Evolutionary conservation across 2,329 filamentous ascomycete genomes (phyloP), one percentile per base, ranked within the genome.

Genomic region (Dactylonectria macrodidyma): DNA sequence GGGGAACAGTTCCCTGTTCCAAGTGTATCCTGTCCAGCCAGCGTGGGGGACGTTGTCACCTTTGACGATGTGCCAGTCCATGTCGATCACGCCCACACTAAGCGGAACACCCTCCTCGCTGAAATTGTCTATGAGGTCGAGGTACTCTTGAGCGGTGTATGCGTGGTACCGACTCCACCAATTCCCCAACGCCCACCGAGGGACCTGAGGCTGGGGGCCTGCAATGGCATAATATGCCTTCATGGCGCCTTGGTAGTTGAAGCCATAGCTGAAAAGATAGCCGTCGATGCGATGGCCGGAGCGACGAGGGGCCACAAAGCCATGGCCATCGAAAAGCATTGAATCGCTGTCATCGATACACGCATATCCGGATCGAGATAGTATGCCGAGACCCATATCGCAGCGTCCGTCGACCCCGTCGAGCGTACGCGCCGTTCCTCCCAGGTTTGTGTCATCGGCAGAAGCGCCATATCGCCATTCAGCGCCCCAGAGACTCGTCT

Each of bases 141-240:
- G 67, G 72, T 91, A 91, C 70, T 89, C 87, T 2, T 85, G 80
- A 33, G 84, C 82, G 0, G 80, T 81, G 73, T 91, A 92, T 2
- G 83, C 84, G 72, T 91, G 86, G 75, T 91, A 91, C 8, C 90
- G 82, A 54, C 86, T 89, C 89, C 89, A 91, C 89, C 90, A 92
- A 70, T 91, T 91, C 0, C 89, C 89, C 44, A 91, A 79, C 0
- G 87, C 83, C 82, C 86, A 91, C 14, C 89, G 81, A 0, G 89
- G 89, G 1, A 91, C 76, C 10, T 85, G 65, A 3, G 89, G 88
- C 70, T 89, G 87, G 22, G 80, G 81, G 3, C 89, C 89, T 2
- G 88, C 89, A 12, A 91, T 77, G 1, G 82, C 80, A 73, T 89
- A 90, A 41, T 88, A 85, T 0, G 85, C 84, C 63, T 83, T 82